Evolutionary conservation across 352 stramenopile genomes (phyloP).

Genomic region (Blastocystis sp.): DNA sequence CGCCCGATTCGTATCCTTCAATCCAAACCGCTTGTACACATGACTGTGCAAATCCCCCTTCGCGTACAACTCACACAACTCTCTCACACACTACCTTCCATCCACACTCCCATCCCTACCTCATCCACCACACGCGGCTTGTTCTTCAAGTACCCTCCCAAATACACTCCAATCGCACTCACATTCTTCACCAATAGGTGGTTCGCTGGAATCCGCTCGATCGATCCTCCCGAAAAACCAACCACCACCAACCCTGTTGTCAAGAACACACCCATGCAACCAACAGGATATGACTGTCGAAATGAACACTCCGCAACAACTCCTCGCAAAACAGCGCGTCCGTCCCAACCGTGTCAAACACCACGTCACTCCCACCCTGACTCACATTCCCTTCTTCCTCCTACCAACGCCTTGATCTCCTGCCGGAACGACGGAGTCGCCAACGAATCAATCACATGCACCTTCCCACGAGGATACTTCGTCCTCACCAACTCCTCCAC

Average conservation of each 20-base stretch:
- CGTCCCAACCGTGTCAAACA: slow-evolving; percentile 13
- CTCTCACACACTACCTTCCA: neutral
- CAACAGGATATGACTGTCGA: neutral
- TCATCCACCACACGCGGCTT: neutral
- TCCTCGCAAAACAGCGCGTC: neutral
- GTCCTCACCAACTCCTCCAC: neutral
- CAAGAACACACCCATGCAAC: neutral
- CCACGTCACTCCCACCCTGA: neutral
- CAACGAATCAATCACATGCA: neutral
- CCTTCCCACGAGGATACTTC: neutral
- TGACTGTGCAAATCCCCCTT: neutral
- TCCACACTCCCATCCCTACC: neutral
- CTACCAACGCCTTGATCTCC: neutral
- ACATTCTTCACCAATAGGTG: slow-evolving; percentile 19
- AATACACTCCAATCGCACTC: neutral
- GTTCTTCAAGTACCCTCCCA: slow-evolving; percentile 32
- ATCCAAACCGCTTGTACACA: neutral
- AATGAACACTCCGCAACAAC: neutral
- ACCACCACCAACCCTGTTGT: neutral
- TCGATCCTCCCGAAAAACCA: neutral
- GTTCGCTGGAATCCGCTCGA: slow-evolving; percentile 4
- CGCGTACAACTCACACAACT: neutral
- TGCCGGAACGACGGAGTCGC: neutral
- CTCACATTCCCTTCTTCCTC: neutral
- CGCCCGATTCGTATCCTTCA: neutral